Evolutionary conservation across 164 flowering plant genomes (phyloP), one percentile per base, ranked within the genome.

Genomic region (Magnolia kwangsiensis): DNA sequence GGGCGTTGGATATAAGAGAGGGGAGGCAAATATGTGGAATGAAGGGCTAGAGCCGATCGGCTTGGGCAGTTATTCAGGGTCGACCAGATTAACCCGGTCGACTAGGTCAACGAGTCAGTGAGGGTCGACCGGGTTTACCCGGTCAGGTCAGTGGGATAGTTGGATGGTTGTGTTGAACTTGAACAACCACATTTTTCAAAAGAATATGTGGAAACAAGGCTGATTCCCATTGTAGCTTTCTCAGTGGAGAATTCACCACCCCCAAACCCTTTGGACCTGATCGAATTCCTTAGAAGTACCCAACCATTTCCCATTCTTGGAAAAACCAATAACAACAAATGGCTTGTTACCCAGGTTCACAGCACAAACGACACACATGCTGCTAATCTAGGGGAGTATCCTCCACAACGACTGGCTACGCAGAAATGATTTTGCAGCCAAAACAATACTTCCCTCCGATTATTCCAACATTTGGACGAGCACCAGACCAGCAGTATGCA

Each of bases 401-500:
- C 76, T 81, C 85, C 90, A 90, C 88, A 4, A 83, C 71, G 58
- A 90, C 92, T 1, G 86, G 82, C 75, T 89, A 90, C 2, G 29
- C 69, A 5, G 90, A 80, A 59, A 88, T n/a, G 51, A 89, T 73
- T 78, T 85, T 90, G 85, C 88, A 88, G n/a, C 91, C 81, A 66
- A 89, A 89, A 74, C 89, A 88, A 69, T 86, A 90, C 77, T 85
- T 90, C 68, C 94, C 94, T 69, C 88, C 81, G 29, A 78, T 78
- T 21, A 89, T 87, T 45, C 92, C 94, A 67, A 88, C 72, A 83
- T 74, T 85, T 8, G 85, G 88, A 45, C 89, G 90, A 50, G 89
- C 87, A 72, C 94, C 94, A 67, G 91, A 89, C 91, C 94, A 90
- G 76, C 94, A 90, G 80, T 90, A 89, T 31, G 89, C 88, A 84